Conservation (phyloP, 2,329 filamentous ascomycete species). For the Cercospora sp. region DNA sequence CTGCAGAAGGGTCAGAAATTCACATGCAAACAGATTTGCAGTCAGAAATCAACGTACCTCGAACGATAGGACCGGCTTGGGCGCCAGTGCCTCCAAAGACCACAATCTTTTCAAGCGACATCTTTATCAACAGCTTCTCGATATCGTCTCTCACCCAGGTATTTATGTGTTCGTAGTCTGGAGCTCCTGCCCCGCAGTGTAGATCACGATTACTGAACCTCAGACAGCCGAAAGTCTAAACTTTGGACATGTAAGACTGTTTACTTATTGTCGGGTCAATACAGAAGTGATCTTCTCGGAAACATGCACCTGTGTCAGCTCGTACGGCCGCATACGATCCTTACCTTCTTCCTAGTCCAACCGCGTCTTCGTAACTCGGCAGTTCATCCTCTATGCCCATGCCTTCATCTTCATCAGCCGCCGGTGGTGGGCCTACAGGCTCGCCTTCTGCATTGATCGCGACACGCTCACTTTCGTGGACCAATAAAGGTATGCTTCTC, state of each 20-base stretch:
- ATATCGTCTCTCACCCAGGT: neutral
- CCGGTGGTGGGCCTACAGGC: neutral
- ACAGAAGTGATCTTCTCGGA: neutral
- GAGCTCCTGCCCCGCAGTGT: neutral
- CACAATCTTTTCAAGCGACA: neutral
- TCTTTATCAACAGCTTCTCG: neutral
- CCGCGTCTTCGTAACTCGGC: conserved; percentile 5
- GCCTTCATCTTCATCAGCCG: neutral
- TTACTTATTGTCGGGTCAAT: neutral
- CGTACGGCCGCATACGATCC: neutral
- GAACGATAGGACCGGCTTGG: neutral
- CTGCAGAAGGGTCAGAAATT: no score
- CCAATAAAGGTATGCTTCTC: neutral
- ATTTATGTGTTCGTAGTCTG: neutral
- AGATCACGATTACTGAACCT: neutral
- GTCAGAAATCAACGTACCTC: neutral
- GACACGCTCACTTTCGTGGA: neutral
- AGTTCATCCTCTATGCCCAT: neutral
- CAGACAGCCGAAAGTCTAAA: neutral
- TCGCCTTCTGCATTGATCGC: neutral
- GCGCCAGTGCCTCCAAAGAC: neutral
- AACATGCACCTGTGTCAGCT: neutral
- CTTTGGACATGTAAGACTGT: neutral
- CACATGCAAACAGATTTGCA: no score
- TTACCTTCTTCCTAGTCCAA: neutral